Evolutionary conservation across 2,329 filamentous ascomycete species (phyloP), one percentile per base, ranked within the genome.

Genomic region (Alternaria brassicae): DNA sequence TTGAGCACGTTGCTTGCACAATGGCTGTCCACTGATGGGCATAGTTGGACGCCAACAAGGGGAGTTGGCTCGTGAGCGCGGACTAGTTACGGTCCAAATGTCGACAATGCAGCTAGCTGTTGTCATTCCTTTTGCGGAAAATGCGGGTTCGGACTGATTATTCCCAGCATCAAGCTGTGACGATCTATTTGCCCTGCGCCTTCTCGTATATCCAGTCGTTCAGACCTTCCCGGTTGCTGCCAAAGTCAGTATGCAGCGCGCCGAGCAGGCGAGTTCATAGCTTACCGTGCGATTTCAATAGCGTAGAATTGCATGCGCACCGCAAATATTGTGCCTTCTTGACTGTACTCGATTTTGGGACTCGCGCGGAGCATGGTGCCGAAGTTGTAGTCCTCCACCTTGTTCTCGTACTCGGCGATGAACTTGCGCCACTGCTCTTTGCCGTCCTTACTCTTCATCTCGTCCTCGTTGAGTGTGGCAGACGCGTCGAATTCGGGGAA

Each of bases 131-230:
- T 37, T 17, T 34, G 42, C 32, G 47, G 30, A 19, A 15, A 13
- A 15, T 19, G 19, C 19, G 23, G 17, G n/a, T 36, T 28, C 36
- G 23, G 25, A 25, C 37, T 34, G 44, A 25, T 5, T 23, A 12
- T 23, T 44, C 17, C 7, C 42, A 47, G 44, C 8, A 30, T 50
- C 44, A 23, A 12, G 7, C 40, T 27, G 50, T 8, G 25, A 34
- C 19, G 19, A 32, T 50, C 60, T 70, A 73, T 61, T 72, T 70
- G 58, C 50, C 58, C 72, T 94, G 88, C 1, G 89, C 87, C 77
- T 91, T 85, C 81, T 98, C 93, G 79, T 94, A 95, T 63, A 99
- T 88, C 95, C 95, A 99, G 79, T 99, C 95, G 74, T 99, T 99
- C 58, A 98, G 81, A 27, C 94, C 94, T 53, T 86, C 86, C 61